Evolutionary conservation across 2,329 filamentous ascomycete genomes (phyloP).

Genomic region (Bipolaris zeicola): DNA sequence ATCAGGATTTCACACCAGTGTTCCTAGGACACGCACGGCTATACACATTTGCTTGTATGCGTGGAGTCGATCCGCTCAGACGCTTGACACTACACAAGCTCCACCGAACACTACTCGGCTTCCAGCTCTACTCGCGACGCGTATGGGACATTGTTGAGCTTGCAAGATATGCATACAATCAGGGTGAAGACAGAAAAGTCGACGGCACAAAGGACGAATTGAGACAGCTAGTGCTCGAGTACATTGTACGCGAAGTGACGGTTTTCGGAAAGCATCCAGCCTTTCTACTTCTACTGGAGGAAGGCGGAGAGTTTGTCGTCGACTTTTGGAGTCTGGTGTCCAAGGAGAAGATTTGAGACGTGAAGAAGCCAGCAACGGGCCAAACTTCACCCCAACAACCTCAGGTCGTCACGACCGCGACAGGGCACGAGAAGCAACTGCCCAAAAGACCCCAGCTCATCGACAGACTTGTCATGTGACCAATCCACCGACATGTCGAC

Average conservation of each 20-base stretch:
- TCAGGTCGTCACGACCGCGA: constrained; percentile 18
- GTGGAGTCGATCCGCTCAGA: constrained; percentile 30
- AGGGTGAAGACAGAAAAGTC: constrained; percentile 16
- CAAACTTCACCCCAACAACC: background rate
- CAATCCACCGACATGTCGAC: constrained; percentile 25
- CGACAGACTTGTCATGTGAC: constrained; percentile 15
- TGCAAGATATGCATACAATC: constrained; percentile 30
- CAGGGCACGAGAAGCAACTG: constrained; percentile 36
- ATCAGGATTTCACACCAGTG: constrained; percentile 27
- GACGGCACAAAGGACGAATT: constrained; percentile 27
- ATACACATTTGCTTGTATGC: constrained; percentile 34
- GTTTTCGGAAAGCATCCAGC: constrained; percentile 21
- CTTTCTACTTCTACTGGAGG: constrained; percentile 29
- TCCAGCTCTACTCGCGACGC: constrained; percentile 28
- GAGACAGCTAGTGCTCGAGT: constrained; percentile 29
- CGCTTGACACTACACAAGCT: constrained; percentile 34
- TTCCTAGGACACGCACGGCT: constrained; percentile 40
- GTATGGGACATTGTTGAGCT: constrained; percentile 32
- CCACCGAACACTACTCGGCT: constrained; percentile 32
- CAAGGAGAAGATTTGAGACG: background rate
- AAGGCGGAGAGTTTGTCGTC: constrained; percentile 33
- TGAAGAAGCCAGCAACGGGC: background rate
- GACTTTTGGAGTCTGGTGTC: constrained; percentile 20
- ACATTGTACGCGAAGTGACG: constrained; percentile 29
- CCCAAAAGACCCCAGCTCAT: constrained; percentile 25